These are phyloP conservation scores for Backusella psychrophila DNA, from an alignment of 192 early-diverging fungal genomes.

Conservation along the genomic window DNA sequence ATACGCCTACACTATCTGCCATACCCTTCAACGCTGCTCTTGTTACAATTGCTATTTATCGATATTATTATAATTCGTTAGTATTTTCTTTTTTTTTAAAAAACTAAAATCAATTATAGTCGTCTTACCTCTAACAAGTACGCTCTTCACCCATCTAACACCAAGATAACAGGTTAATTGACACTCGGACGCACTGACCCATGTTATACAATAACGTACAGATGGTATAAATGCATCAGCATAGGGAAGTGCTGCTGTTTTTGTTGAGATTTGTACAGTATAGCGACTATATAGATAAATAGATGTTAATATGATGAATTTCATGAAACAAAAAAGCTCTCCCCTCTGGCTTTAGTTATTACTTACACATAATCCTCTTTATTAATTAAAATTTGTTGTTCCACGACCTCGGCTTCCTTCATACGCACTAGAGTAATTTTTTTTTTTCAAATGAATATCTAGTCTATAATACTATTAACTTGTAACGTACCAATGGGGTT, in stretches of 20 bases:
- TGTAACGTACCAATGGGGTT: conserved; percentile 61
- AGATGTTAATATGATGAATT: not conserved
- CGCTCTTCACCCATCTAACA: conserved; percentile 67
- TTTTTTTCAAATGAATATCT: not conserved
- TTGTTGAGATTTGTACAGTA: conserved; percentile 47
- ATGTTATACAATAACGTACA: conserved; percentile 69
- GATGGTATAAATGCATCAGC: conserved; percentile 38
- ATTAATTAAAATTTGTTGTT: conserved; percentile 56
- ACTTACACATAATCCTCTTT: conserved; percentile 59
- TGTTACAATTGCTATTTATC: conserved; percentile 47
- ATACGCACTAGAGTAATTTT: conserved; percentile 49
- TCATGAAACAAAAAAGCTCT: not conserved
- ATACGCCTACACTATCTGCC: conserved; percentile 47
- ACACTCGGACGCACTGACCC: conserved; percentile 50
- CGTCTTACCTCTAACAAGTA: conserved; percentile 59
- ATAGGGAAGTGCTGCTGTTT: conserved; percentile 46
- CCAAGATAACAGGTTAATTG: conserved; percentile 57
- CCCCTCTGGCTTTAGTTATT: not conserved
- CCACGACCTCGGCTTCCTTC: conserved; percentile 64
- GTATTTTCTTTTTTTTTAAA: not conserved
- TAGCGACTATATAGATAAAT: conserved; percentile 36
- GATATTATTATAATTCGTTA: not conserved
- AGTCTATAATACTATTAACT: not conserved
- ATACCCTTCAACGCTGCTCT: conserved; percentile 60
- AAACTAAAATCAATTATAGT: not conserved